Conservation (phyloP, 2,329 filamentous ascomycete species). For the Epichloe coenophiala region DNA sequence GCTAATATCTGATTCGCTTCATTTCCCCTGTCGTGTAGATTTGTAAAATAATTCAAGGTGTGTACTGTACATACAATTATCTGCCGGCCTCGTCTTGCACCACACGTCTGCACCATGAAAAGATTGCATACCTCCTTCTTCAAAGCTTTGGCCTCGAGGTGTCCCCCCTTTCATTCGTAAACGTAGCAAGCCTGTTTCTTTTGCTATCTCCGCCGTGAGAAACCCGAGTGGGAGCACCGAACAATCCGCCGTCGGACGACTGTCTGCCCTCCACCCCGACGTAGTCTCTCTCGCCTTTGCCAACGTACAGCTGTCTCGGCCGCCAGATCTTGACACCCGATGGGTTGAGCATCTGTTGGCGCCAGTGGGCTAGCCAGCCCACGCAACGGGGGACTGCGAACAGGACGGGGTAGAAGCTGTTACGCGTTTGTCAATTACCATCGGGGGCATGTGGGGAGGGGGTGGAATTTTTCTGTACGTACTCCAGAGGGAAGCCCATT, state of each 20-base stretch:
- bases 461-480: constrained; percentile 1
- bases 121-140: not conserved
- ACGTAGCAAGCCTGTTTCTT: constrained; percentile 26
- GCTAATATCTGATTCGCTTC: too few relatives aligned
- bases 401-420: constrained; percentile 33
- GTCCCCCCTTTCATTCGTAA: constrained; percentile 24
- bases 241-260: constrained; percentile 16
- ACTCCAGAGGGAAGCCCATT: constrained; percentile 37
- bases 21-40: too few relatives aligned
- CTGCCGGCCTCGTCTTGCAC: too few relatives aligned
- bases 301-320: constrained; percentile 34
- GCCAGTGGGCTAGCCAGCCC: constrained; percentile 38
- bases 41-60: too few relatives aligned
- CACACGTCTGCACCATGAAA: too few relatives aligned
- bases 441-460: not conserved
- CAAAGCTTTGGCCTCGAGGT: constrained; percentile 13
- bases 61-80: too few relatives aligned
- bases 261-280: constrained; percentile 22
- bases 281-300: constrained; percentile 30
- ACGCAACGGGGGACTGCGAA: constrained; percentile 36
- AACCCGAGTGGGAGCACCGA: constrained; percentile 23
- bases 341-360: constrained; percentile 33
- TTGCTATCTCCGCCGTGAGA: constrained; percentile 29
- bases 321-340: constrained; percentile 37
- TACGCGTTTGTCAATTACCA: not conserved